Base-by-base conservation (phyloP, 108 stramenopile genomes). In the Nitzschia putrida region DNA sequence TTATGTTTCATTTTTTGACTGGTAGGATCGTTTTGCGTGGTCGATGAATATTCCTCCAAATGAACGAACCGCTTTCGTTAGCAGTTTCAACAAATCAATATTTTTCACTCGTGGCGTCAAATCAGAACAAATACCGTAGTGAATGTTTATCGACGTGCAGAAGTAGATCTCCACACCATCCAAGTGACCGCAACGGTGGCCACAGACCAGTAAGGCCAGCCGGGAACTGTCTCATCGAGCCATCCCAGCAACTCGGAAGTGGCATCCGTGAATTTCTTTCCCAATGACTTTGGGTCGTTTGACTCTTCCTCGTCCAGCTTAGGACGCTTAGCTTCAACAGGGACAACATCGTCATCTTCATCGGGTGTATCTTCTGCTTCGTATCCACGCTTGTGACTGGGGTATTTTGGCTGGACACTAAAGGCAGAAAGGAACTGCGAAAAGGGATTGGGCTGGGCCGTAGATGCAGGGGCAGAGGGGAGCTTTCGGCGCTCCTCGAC, bases 391-490 rank as follows among this genome's bases (percentile, higher is more conserved):
- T 85, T 85, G 55, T 81, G 80, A 57, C 68, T 66, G n/a, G 80
- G 80, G 61, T 67, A 69, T 44, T 74, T 21, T 0, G 77, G 68
- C 59, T 85, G 72, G 23, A 79, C 74, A 14, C 68, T 66, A 63
- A 85, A 79, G 57, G 58, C 78, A 20, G 65, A 57, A n/a, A 81
- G 63, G 50, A 81, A 82, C 43, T 61, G 55, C 18, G 81, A 82
- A 71, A 82, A 82, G 1, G 81, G 81, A 78, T 82, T 77, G 20
- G 67, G 25, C 42, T 53, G 21, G 21, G 55, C 20, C 20, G 42
- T 2, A 39, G 66, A 26, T 6, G 42, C 2, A 23, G 42, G 11
- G 1, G 18, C 26, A 2, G 26, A 1, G 11, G 11, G 26, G 11
- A 68, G 58, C n/a, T 38, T 61, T 45, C 75, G 75, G 37, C 68